A percentile compares a stretch with the other conserved stretches of the same genome.
These are phyloP conservation scores for Colletotrichum musicola DNA, from an alignment of 2,329 filamentous ascomycete species.

Conservation along the genomic window DNA sequence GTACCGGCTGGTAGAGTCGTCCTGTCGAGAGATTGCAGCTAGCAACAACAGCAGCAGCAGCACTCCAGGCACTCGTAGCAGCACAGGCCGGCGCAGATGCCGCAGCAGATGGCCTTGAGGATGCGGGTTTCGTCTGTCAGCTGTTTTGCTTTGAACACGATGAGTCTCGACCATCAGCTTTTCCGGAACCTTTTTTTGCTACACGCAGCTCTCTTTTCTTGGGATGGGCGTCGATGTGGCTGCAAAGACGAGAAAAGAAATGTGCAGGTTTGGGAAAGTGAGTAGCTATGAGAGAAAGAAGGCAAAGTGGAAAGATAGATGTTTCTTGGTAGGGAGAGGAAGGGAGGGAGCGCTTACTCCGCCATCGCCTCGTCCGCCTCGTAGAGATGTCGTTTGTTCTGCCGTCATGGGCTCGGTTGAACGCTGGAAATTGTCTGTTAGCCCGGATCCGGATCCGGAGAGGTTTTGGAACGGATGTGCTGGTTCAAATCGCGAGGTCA, in stretches of 20 bases:
- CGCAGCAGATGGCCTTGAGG: slow-evolving; percentile 54
- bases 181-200: neutral
- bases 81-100: slow-evolving; percentile 54
- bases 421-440: slow-evolving; percentile 43
- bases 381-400: slow-evolving; percentile 46
- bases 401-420: slow-evolving; percentile 51
- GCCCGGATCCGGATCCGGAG: neutral
- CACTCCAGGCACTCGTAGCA: slow-evolving; percentile 53
- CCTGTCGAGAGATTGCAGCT: neutral
- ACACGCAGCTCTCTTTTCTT: slow-evolving; percentile 3
- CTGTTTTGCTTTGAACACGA: neutral
- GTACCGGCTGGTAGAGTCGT: too few species aligned
- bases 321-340: neutral
- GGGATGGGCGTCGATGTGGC: neutral
- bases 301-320: neutral
- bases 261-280: neutral
- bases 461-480: neutral
- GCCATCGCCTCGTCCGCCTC: slow-evolving; percentile 50
- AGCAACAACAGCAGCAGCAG: slow-evolving; percentile 44
- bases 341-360: slow-evolving; percentile 46
- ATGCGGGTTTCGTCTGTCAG: slow-evolving; percentile 18
- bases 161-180: slow-evolving; percentile 26
- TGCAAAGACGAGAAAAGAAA: slow-evolving; percentile 12
- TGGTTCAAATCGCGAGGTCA: neutral
- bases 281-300: neutral